Base-by-base conservation (phyloP, 2,329 filamentous ascomycete genomes). In the Fusarium incarnatum region DNA sequence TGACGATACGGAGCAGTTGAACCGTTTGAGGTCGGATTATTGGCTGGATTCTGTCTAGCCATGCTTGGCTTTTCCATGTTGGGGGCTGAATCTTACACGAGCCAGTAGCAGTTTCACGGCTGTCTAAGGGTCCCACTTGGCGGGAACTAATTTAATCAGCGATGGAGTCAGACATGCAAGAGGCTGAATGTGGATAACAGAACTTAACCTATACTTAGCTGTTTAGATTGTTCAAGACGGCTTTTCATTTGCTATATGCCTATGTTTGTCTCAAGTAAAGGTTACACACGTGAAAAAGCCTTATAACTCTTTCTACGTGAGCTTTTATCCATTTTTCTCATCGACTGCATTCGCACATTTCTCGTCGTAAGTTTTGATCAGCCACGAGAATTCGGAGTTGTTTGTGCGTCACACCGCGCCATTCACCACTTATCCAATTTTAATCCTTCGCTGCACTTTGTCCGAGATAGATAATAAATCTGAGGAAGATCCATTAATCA, bases 361-460 rank as follows among this genome's bases (percentile, higher is more conserved):
- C 3, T 9, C 7, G 25, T 27, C 8, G 9, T 3, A 9, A 27
- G 9, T 3, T 27, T 10, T 8, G 3, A n/a, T n/a, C n/a, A n/a
- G n/a, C n/a, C n/a, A n/a, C n/a, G n/a, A n/a, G n/a, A n/a, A n/a
- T n/a, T n/a, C n/a, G n/a, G n/a, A n/a, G n/a, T n/a, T n/a, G n/a
- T n/a, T n/a, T n/a, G n/a, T n/a, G n/a, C n/a, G n/a, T n/a, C n/a
- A n/a, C n/a, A n/a, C n/a, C n/a, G n/a, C n/a, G n/a, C n/a, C n/a
- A n/a, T 7, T 22, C 22, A 22, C 13, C 7, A 15, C 2, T n/a
- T n/a, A 1, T 30, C 1, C 13, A 15, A 15, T 8, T 0, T 15
- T 2, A 7, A 3, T 32, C 8, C 7, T 32, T 7, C 1, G 13
- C 4, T 15, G 15, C 30, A 9, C 5, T 34, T 3, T 9, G 5